Conservation (phyloP, 345 rosid species). For the Garcia nutans region DNA sequence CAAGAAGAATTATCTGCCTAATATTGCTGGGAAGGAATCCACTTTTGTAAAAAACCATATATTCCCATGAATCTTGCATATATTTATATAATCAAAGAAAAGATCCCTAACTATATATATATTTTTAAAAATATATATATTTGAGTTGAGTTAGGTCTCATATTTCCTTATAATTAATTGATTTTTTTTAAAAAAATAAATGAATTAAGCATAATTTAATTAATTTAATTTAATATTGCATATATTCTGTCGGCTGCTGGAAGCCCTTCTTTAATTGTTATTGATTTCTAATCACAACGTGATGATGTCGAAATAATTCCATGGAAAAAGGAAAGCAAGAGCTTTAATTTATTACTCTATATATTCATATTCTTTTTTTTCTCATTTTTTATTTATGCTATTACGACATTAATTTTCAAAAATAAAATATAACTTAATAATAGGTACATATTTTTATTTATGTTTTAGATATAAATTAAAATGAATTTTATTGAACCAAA, state of each 20-base stretch:
- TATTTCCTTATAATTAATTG: neutral
- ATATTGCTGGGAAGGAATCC: neutral
- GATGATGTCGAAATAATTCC: neutral
- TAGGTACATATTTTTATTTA: neutral
- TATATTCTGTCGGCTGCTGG: slow-evolving; percentile 11
- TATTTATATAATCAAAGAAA: too few species aligned
- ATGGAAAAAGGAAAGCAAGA: too few species aligned
- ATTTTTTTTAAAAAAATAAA: too few species aligned
- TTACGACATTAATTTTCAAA: too few species aligned
- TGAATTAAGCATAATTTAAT: neutral
- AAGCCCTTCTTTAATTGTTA: neutral
- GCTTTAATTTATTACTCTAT: too few species aligned
- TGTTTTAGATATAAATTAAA: too few species aligned
- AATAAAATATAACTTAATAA: neutral
- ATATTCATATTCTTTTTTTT: too few species aligned
- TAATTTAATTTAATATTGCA: neutral
- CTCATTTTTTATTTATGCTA: too few species aligned
- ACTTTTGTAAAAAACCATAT: slow-evolving; percentile 2
- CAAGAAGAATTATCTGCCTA: neutral
- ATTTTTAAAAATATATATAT: too few species aligned
- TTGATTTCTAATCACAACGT: slow-evolving; percentile 10
- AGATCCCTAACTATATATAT: too few species aligned
- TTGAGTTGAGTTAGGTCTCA: neutral
- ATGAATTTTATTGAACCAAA: too few species aligned
- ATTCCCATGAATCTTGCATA: slow-evolving; percentile 13